Conservation (phyloP, 768 basidiomycete species). For the Hericium alpestre region DNA sequence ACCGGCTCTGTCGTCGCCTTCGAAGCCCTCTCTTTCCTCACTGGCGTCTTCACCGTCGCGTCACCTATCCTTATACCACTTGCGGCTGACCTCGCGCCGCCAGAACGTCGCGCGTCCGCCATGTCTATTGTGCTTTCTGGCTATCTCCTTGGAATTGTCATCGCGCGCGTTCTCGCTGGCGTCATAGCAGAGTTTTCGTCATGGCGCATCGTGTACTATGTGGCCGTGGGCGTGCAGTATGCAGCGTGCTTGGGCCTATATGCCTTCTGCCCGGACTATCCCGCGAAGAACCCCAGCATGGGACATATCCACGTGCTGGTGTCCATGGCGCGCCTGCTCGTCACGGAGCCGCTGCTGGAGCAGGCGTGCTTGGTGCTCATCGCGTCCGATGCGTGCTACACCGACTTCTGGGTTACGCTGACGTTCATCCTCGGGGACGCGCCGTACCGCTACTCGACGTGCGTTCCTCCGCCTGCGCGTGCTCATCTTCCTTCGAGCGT, state of each 20-base stretch:
- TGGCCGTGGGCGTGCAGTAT: constrained; percentile 25
- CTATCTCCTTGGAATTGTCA: constrained; percentile 61
- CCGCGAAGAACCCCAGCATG: constrained; percentile 5
- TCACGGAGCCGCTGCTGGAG: too few species aligned
- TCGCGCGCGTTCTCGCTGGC: constrained; percentile 51
- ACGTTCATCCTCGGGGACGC: too few species aligned
- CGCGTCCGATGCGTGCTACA: too few species aligned
- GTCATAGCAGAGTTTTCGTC: constrained; percentile 30
- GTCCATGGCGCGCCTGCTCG: too few species aligned
- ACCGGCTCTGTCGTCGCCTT: constrained; percentile 51
- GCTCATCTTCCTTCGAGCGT: too few species aligned
- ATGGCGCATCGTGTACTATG: constrained; percentile 33
- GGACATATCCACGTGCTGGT: too few species aligned
- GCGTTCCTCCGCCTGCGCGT: too few species aligned
- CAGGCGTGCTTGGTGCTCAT: too few species aligned
- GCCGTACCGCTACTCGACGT: too few species aligned
- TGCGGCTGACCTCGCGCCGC: constrained; percentile 75
- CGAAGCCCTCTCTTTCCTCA: constrained; percentile 57
- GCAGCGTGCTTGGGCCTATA: constrained; percentile 1
- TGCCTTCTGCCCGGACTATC: constrained; percentile 8
- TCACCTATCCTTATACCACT: constrained; percentile 67
- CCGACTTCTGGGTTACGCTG: too few species aligned
- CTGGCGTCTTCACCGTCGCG: constrained; percentile 61
- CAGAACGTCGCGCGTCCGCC: constrained; percentile 62
- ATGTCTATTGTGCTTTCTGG: constrained; percentile 61